A percentile compares a stretch with the other conserved stretches of the same genome.
These are phyloP conservation scores for Thalia dealbata DNA, from an alignment of 176 grass and related monocot species.

Conservation along the genomic window DNA sequence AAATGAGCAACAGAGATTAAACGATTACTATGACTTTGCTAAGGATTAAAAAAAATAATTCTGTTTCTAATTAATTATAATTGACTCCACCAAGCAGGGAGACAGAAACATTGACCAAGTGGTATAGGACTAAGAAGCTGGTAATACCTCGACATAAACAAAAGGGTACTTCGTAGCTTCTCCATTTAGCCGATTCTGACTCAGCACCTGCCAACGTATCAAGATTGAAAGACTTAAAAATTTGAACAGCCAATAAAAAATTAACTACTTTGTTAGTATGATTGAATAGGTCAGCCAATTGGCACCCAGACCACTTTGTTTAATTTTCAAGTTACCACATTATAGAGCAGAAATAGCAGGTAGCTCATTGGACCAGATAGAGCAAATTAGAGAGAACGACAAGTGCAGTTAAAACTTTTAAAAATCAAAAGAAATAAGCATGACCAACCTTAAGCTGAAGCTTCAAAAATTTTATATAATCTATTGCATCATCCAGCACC, in stretches of 20 bases:
- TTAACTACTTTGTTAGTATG: too few relatives aligned
- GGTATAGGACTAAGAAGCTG: not conserved
- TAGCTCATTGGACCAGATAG: not conserved
- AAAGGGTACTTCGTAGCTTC: constrained; percentile 10
- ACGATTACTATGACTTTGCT: not conserved
- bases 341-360: not conserved
- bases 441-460: constrained; percentile 15
- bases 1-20: not conserved
- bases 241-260: too few relatives aligned
- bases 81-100: too few relatives aligned
- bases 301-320: too few relatives aligned
- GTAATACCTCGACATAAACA: constrained; percentile 15
- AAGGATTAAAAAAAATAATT: too few relatives aligned
- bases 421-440: not conserved
- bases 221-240: not conserved
- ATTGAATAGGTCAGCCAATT: too few relatives aligned
- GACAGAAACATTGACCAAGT: too few relatives aligned
- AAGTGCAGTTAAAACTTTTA: not conserved
- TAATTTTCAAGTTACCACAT: too few relatives aligned
- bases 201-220: constrained; percentile 10
- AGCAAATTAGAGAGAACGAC: not conserved
- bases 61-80: too few relatives aligned
- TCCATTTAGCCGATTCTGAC: constrained; percentile 11
- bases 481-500: constrained; percentile 12
- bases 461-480: constrained; percentile 22